These are phyloP conservation scores for Rhodotorula sphaerocarpa DNA, from an alignment of 768 basidiomycete genomes.

Conservation along the genomic window DNA sequence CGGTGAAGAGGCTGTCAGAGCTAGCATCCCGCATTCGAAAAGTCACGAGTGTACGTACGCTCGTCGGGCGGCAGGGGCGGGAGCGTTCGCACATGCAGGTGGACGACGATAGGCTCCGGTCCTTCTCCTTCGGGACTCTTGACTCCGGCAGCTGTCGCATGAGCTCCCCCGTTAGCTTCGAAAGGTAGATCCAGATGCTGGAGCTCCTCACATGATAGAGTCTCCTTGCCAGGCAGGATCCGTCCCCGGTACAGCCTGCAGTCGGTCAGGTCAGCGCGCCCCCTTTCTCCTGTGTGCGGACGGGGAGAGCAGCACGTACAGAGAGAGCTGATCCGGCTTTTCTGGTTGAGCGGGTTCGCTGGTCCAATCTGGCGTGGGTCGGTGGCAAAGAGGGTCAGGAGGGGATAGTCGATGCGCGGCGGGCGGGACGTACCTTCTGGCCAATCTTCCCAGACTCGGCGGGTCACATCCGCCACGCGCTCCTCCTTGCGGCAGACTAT, in stretches of 20 bases:
- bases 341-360: no score
- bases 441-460: conserved; percentile 1
- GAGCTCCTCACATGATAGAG: no score
- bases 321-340: background rate
- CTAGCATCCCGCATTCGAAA: no score
- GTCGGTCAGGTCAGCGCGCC: no score
- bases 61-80: background rate
- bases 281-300: background rate
- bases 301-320: background rate
- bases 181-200: background rate
- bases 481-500: background rate
- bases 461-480: background rate
- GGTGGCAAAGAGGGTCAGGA: no score
- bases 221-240: no score
- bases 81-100: conserved; percentile 14
- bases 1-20: background rate
- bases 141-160: background rate
- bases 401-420: no score
- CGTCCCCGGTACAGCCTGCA: no score
- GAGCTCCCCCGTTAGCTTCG: no score
- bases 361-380: no score
- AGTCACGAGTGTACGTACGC: background rate
- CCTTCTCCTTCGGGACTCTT: background rate
- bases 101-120: background rate
- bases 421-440: conserved; percentile 4